Evolutionary conservation across 2,329 filamentous ascomycete species (phyloP).

Genomic region (Colletotrichum viniferum): DNA sequence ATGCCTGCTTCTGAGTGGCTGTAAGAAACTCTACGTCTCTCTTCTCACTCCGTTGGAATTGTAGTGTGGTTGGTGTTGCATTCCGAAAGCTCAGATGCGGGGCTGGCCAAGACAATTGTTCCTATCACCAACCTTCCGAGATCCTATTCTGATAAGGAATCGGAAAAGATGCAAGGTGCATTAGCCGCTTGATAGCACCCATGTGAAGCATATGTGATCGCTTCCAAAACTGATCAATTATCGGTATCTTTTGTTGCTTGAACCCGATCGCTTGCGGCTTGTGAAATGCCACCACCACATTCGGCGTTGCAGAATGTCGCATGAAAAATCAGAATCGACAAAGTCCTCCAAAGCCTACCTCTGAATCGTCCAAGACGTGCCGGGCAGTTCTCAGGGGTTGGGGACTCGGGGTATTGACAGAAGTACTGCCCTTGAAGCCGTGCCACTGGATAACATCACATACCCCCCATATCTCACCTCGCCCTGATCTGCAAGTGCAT

Average conservation of each 20-base stretch:
- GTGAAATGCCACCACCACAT: not conserved
- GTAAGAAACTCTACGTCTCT: not conserved
- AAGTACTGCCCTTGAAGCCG: not conserved
- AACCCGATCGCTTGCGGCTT: not conserved
- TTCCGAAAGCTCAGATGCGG: not conserved
- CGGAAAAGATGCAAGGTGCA: not conserved
- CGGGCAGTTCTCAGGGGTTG: not conserved
- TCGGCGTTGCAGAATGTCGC: not conserved
- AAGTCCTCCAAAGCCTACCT: not conserved
- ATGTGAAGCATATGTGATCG: not conserved
- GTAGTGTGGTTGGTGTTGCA: not conserved
- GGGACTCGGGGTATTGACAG: not conserved
- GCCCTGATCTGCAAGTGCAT: not conserved
- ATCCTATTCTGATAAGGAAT: not conserved
- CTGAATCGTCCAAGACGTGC: not conserved
- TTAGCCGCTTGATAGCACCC: not conserved
- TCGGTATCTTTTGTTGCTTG: not conserved
- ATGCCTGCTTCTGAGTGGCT: not conserved
- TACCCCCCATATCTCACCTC: not conserved
- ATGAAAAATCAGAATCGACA: not conserved
- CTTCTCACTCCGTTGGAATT: not conserved
- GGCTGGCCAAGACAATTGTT: not conserved
- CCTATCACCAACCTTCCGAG: not conserved
- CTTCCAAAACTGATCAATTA: not conserved
- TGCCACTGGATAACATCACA: not conserved